phyloP scores from a whole-genome alignment of 306 rosid genomes.

The Ormosia emarginata region DNA sequence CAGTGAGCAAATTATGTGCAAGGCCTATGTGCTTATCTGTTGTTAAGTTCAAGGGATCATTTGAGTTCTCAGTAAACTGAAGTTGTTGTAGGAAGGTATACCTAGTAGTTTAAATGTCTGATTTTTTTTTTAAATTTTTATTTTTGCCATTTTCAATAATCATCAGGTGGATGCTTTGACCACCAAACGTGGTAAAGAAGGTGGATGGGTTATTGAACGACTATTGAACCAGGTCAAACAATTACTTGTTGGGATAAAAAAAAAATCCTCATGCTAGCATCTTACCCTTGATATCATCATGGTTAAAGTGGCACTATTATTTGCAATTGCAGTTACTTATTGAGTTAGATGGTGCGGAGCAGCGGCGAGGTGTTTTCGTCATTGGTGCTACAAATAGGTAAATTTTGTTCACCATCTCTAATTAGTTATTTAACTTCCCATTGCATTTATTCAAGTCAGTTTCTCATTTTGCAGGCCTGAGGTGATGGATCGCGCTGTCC shows the following conservation, averaged over 20 bases:
- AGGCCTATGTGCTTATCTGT: neutral
- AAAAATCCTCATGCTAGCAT: neutral
- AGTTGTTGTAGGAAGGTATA: neutral
- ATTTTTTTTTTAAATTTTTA: neutral
- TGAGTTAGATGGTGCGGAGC: constrained; percentile 76
- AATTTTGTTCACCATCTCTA: neutral
- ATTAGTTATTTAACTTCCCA: neutral
- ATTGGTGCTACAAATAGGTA: constrained; percentile 97
- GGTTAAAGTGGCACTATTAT: constrained; percentile 5
- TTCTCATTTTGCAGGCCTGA: constrained; percentile 62
- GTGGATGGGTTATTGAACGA: constrained; percentile 76
- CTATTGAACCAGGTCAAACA: constrained; percentile 63
- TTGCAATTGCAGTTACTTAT: constrained; percentile 30
- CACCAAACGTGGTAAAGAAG: constrained; percentile 75
- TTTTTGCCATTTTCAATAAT: neutral
- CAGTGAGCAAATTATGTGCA: neutral
- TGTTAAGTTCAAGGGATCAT: neutral
- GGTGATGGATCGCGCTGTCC: constrained; percentile 69
- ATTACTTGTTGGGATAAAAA: neutral
- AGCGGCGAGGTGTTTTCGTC: constrained; percentile 80
- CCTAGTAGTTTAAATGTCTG: neutral
- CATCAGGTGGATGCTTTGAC: constrained; percentile 82
- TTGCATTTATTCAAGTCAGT: constrained; percentile 7
- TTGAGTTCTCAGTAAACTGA: neutral
- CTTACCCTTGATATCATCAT: neutral